Conservation (phyloP, 352 stramenopile genomes). For the Globisporangium megalacanthum region DNA sequence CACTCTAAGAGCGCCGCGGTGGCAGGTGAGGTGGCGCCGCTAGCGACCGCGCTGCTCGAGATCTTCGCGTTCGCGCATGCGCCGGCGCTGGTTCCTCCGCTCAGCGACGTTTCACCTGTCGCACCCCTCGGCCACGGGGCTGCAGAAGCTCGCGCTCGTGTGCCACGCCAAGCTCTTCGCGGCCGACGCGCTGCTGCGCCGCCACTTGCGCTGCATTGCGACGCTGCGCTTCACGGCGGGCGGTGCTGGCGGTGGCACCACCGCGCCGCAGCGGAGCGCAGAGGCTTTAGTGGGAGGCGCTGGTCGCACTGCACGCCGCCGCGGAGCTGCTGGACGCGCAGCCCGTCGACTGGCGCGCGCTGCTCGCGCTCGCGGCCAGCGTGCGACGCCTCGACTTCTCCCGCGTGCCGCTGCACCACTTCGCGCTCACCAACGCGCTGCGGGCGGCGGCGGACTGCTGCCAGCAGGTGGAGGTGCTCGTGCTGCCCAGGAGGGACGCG, state of each 20-base stretch:
- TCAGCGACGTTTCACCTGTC: background rate
- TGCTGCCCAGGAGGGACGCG: conserved; percentile 29
- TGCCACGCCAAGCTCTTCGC: conserved; percentile 25
- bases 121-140: too few relatives aligned
- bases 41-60: too few relatives aligned
- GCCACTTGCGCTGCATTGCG: conserved; percentile 17
- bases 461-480: conserved; percentile 24
- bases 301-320: conserved; percentile 5
- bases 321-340: conserved; percentile 14
- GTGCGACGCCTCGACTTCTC: conserved; percentile 36
- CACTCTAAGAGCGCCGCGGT: too few relatives aligned
- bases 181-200: conserved; percentile 13
- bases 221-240: conserved; percentile 25
- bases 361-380: conserved; percentile 29
- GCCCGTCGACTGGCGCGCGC: conserved; percentile 34
- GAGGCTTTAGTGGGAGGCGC: conserved; percentile 26
- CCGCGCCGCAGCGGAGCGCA: conserved; percentile 13
- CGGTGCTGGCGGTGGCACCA: conserved; percentile 23
- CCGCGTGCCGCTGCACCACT: conserved; percentile 30
- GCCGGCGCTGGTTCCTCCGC: too few relatives aligned
- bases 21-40: too few relatives aligned
- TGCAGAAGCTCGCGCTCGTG: conserved; percentile 22
- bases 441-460: conserved; percentile 26
- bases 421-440: conserved; percentile 28
- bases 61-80: too few relatives aligned